Conservation (phyloP, 495 filamentous ascomycete species). For the Aspergillus ellipticus region DNA sequence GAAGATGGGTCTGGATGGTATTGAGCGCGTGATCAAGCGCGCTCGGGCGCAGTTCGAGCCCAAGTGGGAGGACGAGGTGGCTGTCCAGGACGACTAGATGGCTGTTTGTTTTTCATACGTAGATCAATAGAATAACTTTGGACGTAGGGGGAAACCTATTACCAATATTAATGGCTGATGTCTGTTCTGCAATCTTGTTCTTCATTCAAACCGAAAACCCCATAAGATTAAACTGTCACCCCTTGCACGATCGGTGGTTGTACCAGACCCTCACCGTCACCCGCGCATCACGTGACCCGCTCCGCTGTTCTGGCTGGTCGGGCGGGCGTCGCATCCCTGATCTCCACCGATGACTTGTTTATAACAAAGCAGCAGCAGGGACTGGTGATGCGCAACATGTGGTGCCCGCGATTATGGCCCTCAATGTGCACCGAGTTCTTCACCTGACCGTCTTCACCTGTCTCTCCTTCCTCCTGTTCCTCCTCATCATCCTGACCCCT, state of each 20-base stretch:
- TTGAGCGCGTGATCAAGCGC: slow-evolving; percentile 67
- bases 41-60: slow-evolving; percentile 32
- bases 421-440: slow-evolving; percentile 68
- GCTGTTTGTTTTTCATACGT: not conserved
- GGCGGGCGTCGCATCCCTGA: not conserved
- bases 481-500: slow-evolving; percentile 75
- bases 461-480: slow-evolving; percentile 67
- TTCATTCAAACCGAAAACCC: too few relatives aligned
- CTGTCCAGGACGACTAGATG: slow-evolving; percentile 37
- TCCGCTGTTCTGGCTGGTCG: not conserved
- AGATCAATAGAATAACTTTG: slow-evolving; percentile 6
- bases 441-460: slow-evolving; percentile 78
- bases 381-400: slow-evolving; percentile 15
- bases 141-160: not conserved
- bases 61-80: slow-evolving; percentile 40
- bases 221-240: too few relatives aligned
- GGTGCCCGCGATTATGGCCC: slow-evolving; percentile 38
- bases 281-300: not conserved
- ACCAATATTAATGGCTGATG: not conserved
- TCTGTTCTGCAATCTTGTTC: too few relatives aligned
- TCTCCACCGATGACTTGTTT: not conserved
- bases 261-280: not conserved
- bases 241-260: too few relatives aligned
- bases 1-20: slow-evolving; percentile 80
- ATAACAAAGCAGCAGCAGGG: not conserved